Base-by-base conservation (phyloP, 768 basidiomycete genomes). In the Mycena floridula region DNA sequence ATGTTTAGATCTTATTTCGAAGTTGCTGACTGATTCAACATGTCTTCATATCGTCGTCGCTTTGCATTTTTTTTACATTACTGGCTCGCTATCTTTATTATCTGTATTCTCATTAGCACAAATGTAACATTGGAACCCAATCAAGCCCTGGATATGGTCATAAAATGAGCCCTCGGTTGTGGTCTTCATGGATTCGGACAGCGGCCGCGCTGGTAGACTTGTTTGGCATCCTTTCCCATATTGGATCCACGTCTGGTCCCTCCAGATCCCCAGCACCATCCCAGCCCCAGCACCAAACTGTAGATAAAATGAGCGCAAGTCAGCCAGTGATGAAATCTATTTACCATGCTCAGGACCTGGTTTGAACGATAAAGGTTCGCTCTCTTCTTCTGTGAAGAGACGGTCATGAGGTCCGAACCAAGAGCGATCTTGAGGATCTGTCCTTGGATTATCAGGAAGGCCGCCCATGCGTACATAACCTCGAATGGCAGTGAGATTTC, bases 231-330 rank as follows among this genome's bases (percentile, higher is more conserved):
- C 62, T 59, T 62, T 97, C 95, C 95, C 95, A 99, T 43, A 99
- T 87, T 5, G 95, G 95, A 54, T 98, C 95, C 5, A 99, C 90
- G 57, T 98, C 94, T 0, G 95, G 95, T 35, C 94, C 95, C 51
- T 97, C 95, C 20, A 99, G 76, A 59, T 99, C 95, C 16, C 95
- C 95, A 3, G 95, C 95, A 12, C 95, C 95, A 56, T 99, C 95
- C 95, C 95, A 99, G 16, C 95, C 95, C 95, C 95, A 97, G 60
- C 95, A 98, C 95, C 95, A 97, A 11, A 98, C 95, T 96, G 56
- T 30, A 39, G 12, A 40, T 16, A 11, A 13, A 49, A 26, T 13
- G 7, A 37, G 30, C 26, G 13, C 21, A 6, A 25, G 13, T 15
- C 21, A 22, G n/a, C 21, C 36, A 37, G 28, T 4, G 11, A 24